Conservation (phyloP, 768 basidiomycete genomes). For the Mycena belliarum region DNA sequence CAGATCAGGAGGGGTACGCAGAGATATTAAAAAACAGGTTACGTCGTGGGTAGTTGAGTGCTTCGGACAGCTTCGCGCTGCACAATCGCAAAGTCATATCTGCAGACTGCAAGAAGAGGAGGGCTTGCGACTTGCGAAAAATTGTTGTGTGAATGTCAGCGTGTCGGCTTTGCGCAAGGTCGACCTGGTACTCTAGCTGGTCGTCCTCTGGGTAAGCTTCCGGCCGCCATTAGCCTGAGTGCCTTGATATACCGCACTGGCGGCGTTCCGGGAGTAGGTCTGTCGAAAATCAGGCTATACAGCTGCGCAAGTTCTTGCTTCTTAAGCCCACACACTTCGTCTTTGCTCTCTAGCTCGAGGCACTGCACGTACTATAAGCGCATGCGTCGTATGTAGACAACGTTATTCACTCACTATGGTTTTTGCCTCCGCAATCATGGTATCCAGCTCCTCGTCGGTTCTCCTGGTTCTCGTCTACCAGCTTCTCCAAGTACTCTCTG, state of each 20-base stretch:
- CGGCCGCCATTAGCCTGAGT: not conserved
- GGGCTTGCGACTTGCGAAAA: constrained; percentile 42
- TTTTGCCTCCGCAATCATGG: constrained; percentile 37
- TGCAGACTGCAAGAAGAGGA: constrained; percentile 40
- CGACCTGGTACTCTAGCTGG: constrained; percentile 39
- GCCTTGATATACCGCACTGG: not conserved
- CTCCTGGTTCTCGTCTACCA: constrained; percentile 40
- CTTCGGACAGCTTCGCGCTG: constrained; percentile 35
- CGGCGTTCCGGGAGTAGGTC: constrained; percentile 40
- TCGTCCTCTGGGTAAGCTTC: constrained; percentile 49
- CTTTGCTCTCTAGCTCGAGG: constrained; percentile 37
- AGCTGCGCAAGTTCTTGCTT: constrained; percentile 40
- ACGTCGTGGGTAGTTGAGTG: constrained; percentile 41
- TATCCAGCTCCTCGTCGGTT: constrained; percentile 30
- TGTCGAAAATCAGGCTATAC: constrained; percentile 44
- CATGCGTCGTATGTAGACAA: too few relatives aligned
- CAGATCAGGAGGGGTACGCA: not conserved
- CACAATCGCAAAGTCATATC: constrained; percentile 35
- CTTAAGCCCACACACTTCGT: constrained; percentile 27
- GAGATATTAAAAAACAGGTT: constrained; percentile 29
- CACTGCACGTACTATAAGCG: too few relatives aligned
- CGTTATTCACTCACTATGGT: constrained; percentile 32
- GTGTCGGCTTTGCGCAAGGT: constrained; percentile 32
- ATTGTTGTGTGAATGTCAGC: constrained; percentile 37
- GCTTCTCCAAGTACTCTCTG: constrained; percentile 47